Conservation (phyloP, 2,329 filamentous ascomycete species). For the Trichoderma sp. region DNA sequence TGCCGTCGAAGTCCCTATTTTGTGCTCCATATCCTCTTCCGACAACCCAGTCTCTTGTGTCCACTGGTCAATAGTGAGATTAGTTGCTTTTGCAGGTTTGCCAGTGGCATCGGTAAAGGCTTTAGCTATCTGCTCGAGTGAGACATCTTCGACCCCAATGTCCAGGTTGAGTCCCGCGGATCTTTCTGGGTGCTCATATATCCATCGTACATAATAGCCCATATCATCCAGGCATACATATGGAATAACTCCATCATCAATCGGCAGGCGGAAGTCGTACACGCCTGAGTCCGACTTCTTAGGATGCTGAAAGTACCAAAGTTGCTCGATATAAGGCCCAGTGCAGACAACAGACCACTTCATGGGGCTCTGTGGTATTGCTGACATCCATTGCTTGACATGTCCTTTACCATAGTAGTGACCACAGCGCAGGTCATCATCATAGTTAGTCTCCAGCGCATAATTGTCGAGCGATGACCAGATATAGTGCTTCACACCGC, state of each 20-base stretch:
- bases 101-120: not conserved
- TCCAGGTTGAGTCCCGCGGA: not conserved
- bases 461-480: not conserved
- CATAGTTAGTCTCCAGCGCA: not conserved
- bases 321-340: not conserved
- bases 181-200: not conserved
- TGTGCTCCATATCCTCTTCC: not conserved
- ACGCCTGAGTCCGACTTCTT: not conserved
- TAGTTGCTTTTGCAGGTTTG: not conserved
- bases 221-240: not conserved
- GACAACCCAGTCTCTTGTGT: not conserved
- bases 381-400: not conserved
- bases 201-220: not conserved
- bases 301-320: not conserved
- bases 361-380: not conserved
- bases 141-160: not conserved
- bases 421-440: not conserved
- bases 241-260: not conserved
- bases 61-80: not conserved
- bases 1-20: not conserved
- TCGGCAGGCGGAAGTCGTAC: not conserved
- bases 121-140: not conserved
- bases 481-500: not conserved
- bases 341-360: not conserved
- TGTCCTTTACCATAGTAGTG: not conserved